phyloP scores from a whole-genome alignment of 352 stramenopile species.

The Globisporangium megalacanthum region DNA sequence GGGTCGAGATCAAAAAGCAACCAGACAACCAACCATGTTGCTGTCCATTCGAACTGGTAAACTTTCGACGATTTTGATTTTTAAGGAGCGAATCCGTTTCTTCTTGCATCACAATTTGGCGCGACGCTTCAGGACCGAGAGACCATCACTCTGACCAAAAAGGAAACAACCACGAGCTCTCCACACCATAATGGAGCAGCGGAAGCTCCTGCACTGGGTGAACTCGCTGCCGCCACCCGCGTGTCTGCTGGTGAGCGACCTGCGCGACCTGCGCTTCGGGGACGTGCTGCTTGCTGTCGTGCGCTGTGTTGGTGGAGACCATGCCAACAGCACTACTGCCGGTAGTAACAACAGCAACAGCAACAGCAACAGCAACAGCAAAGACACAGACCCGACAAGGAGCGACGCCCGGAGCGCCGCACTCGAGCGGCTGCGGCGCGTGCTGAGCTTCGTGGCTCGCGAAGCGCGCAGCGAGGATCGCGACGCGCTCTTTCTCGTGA shows the following conservation, averaged over 20 bases:
- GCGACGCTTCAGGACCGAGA: conserved; percentile 1
- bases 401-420: not conserved
- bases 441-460: conserved; percentile 38
- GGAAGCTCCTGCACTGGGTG: conserved; percentile 64
- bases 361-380: not conserved
- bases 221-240: conserved; percentile 60
- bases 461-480: conserved; percentile 31
- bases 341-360: not conserved
- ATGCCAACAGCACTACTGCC: not conserved
- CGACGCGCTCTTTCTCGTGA: conserved; percentile 45
- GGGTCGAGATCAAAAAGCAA: not conserved
- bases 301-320: conserved; percentile 15
- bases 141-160: not conserved
- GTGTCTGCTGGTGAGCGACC: conserved; percentile 53
- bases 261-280: conserved; percentile 49
- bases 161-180: not conserved
- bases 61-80: not conserved
- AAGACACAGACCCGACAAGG: not conserved
- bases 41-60: too few species aligned
- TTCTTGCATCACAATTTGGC: too few species aligned
- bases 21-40: too few species aligned
- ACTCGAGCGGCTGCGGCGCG: conserved; percentile 17
- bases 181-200: conserved; percentile 9
- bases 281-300: conserved; percentile 53
- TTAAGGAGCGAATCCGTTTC: not conserved